Conservation (phyloP, 1,284 basidiomycete species). For the Heterobasidion irregulare region DNA sequence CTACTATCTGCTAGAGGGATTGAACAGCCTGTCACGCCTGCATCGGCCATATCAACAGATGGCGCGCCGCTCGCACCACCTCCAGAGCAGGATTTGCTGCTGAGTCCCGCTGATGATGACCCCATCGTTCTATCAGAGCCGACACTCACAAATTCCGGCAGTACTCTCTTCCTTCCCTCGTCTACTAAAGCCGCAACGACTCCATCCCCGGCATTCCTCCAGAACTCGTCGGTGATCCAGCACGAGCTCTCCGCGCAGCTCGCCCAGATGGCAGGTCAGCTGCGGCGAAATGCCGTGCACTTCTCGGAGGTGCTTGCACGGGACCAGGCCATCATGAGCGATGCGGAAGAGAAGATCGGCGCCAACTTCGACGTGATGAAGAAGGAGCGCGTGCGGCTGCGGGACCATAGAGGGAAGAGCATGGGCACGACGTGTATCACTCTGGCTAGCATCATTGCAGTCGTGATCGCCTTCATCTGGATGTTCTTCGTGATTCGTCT, state of each 20-base stretch:
- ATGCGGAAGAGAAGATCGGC: conserved; percentile 59
- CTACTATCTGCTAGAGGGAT: conserved; percentile 8
- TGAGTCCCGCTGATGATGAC: background rate
- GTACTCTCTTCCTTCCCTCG: conserved; percentile 4
- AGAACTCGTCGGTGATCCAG: conserved; percentile 55
- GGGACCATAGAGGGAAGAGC: conserved; percentile 60
- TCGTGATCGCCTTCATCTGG: conserved; percentile 54
- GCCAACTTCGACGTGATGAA: conserved; percentile 64
- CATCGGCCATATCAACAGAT: background rate
- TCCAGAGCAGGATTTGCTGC: conserved; percentile 4
- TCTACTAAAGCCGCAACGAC: conserved; percentile 18
- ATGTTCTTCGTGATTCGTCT: conserved; percentile 71
- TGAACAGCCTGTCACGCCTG: background rate
- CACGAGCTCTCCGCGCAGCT: conserved; percentile 69
- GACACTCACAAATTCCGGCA: background rate
- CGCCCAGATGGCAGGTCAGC: conserved; percentile 69
- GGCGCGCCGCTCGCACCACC: background rate
- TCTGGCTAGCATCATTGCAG: conserved; percentile 49
- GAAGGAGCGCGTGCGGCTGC: conserved; percentile 52
- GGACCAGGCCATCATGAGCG: conserved; percentile 55
- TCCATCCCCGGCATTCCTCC: conserved; percentile 33
- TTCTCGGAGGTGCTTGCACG: conserved; percentile 58
- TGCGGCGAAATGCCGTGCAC: conserved; percentile 65
- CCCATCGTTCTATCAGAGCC: background rate
- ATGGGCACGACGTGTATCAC: conserved; percentile 66